A percentile compares a stretch with the other conserved stretches of the same genome.
phyloP scores from a whole-genome alignment of 2,329 filamentous ascomycete genomes.

The Coniella lustricola region DNA sequence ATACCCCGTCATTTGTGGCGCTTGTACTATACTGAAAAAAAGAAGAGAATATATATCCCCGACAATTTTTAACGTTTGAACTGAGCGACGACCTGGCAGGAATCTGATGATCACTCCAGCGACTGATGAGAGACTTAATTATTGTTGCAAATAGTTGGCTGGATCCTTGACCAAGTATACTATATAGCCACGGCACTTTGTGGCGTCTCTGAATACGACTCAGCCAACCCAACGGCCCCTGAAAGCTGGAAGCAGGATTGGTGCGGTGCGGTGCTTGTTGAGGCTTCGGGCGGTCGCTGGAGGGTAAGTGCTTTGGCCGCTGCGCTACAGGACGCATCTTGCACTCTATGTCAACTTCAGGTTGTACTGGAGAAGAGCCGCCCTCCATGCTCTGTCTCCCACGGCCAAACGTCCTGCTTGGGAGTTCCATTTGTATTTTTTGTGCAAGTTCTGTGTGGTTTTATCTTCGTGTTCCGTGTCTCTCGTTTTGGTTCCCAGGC shows the following conservation, averaged over 20 bases:
- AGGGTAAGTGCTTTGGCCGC: too few species aligned
- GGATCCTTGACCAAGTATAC: neutral
- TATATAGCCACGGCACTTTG: neutral
- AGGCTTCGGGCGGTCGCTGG: too few species aligned
- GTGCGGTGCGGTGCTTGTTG: too few species aligned
- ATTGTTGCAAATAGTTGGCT: neutral
- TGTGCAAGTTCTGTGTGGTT: too few species aligned
- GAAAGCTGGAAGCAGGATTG: neutral
- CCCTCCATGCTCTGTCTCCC: too few species aligned
- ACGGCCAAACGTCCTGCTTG: too few species aligned
- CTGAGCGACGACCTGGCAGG: neutral
- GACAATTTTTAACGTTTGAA: slow-evolving; percentile 11
- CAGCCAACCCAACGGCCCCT: neutral
- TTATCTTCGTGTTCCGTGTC: neutral
- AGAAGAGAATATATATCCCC: slow-evolving; percentile 3
- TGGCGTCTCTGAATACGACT: neutral
- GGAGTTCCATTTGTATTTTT: too few species aligned
- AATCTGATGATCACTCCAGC: neutral
- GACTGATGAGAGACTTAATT: too few species aligned
- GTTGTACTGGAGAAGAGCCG: too few species aligned
- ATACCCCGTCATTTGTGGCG: slow-evolving; percentile 16
- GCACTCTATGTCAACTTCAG: too few species aligned
- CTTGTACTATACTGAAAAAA: slow-evolving; percentile 12
- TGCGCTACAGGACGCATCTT: too few species aligned
- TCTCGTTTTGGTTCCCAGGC: neutral